These are phyloP conservation scores for Podila minutissima DNA, from an alignment of 192 early-diverging fungal genomes.

Conservation along the genomic window DNA sequence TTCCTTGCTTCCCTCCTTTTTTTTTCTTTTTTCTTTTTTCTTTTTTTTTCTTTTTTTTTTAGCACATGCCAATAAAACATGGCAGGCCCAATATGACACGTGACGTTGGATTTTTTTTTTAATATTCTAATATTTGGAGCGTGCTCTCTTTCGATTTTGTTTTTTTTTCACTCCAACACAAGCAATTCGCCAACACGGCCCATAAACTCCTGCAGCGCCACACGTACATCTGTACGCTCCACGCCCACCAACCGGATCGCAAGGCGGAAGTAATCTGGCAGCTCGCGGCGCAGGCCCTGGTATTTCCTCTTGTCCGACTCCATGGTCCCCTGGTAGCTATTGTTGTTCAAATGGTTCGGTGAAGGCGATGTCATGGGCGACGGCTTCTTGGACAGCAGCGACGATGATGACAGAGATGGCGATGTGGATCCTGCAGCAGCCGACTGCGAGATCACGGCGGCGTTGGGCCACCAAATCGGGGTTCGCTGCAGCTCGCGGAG, in stretches of 20 bases:
- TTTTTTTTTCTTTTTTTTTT: background rate
- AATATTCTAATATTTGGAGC: background rate
- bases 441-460: conserved; percentile 11
- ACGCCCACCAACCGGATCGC: conserved; percentile 54
- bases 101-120: background rate
- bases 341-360: conserved; percentile 1
- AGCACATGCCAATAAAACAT: background rate
- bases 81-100: too few species aligned
- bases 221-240: conserved; percentile 52
- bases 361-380: conserved; percentile 26
- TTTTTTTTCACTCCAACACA: conserved; percentile 20
- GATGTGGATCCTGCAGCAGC: conserved; percentile 2
- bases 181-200: conserved; percentile 51
- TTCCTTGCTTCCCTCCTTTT: background rate
- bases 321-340: background rate
- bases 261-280: conserved; percentile 55
- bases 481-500: conserved; percentile 54
- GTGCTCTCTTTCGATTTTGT: background rate
- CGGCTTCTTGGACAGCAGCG: conserved; percentile 9
- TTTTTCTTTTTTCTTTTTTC: background rate
- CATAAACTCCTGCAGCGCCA: conserved; percentile 57
- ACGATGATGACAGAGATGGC: conserved; percentile 3
- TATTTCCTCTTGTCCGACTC: conserved; percentile 49
- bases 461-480: conserved; percentile 51
- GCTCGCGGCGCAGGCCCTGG: conserved; percentile 47